Conservation (phyloP, 768 basidiomycete genomes). For the Multifurca ochricompacta region DNA sequence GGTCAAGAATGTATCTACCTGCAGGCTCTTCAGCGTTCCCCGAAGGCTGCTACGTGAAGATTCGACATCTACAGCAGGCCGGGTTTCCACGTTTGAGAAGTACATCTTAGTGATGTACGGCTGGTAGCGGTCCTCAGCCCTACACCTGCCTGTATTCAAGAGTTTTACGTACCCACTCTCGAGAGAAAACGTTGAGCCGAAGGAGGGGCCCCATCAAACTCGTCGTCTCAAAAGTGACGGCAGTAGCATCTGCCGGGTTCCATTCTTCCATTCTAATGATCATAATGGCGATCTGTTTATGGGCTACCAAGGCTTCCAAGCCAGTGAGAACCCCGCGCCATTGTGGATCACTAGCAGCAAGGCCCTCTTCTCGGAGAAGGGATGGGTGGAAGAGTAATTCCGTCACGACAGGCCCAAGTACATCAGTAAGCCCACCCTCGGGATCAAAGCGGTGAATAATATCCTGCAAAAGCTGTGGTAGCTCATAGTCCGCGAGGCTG, state of each 20-base stretch:
- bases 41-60: conserved; percentile 80
- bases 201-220: conserved; percentile 81
- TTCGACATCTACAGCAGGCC: conserved; percentile 65
- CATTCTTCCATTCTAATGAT: conserved; percentile 69
- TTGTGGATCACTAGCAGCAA: conserved; percentile 62
- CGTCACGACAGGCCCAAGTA: conserved; percentile 70
- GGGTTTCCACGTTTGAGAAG: conserved; percentile 79
- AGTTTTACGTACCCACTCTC: conserved; percentile 66
- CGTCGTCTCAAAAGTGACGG: conserved; percentile 51
- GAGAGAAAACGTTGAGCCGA: conserved; percentile 76
- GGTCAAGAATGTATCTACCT: conserved; percentile 37
- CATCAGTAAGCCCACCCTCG: conserved; percentile 65
- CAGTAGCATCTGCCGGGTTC: conserved; percentile 54
- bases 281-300: conserved; percentile 80
- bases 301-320: conserved; percentile 66
- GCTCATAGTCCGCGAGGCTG: conserved; percentile 55
- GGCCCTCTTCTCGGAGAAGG: conserved; percentile 56
- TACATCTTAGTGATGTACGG: conserved; percentile 69
- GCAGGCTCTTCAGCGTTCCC: conserved; percentile 77
- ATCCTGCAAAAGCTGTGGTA: conserved; percentile 78
- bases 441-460: conserved; percentile 73
- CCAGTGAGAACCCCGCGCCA: conserved; percentile 88
- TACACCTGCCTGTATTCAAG: not conserved
- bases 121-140: conserved; percentile 33
- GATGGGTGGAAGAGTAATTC: conserved; percentile 56